Percentiles rank a stretch among this genome's conserved stretches.
Evolutionary conservation across 257 asterid genomes (phyloP).

Genomic region (Capsicum pubescens): DNA sequence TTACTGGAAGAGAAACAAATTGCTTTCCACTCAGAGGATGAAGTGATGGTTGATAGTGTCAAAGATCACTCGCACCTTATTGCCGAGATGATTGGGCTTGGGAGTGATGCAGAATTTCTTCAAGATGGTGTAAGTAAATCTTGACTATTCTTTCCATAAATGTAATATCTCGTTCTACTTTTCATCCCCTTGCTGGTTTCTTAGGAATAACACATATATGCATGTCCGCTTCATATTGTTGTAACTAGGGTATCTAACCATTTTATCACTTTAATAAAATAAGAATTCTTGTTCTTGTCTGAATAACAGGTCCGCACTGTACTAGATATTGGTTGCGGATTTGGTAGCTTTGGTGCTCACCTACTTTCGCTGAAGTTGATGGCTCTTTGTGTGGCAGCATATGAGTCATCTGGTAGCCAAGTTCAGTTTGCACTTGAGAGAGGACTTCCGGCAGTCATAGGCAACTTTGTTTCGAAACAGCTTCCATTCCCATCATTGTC

Average conservation of each 20-base stretch:
- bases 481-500: conserved; percentile 93
- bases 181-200: background rate
- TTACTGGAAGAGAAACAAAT: conserved; percentile 96
- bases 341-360: conserved; percentile 95
- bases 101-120: conserved; percentile 74
- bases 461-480: conserved; percentile 78
- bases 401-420: conserved; percentile 96
- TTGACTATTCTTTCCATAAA: conserved; percentile 6
- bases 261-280: conserved; percentile 14
- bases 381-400: conserved; percentile 92
- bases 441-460: conserved; percentile 97
- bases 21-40: conserved; percentile 91
- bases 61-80: conserved; percentile 84
- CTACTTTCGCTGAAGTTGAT: conserved; percentile 84
- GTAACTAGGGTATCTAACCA: background rate
- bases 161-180: background rate
- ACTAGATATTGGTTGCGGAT: conserved; percentile 95
- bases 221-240: background rate
- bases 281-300: conserved; percentile 31
- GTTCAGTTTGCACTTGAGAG: conserved; percentile 97
- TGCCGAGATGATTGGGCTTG: conserved; percentile 93
- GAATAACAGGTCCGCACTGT: conserved; percentile 78
- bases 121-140: conserved; percentile 82
- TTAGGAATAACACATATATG: background rate
- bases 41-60: conserved; percentile 71